Conservation (phyloP, 768 basidiomycete genomes). For the Tylopilus sp. region DNA sequence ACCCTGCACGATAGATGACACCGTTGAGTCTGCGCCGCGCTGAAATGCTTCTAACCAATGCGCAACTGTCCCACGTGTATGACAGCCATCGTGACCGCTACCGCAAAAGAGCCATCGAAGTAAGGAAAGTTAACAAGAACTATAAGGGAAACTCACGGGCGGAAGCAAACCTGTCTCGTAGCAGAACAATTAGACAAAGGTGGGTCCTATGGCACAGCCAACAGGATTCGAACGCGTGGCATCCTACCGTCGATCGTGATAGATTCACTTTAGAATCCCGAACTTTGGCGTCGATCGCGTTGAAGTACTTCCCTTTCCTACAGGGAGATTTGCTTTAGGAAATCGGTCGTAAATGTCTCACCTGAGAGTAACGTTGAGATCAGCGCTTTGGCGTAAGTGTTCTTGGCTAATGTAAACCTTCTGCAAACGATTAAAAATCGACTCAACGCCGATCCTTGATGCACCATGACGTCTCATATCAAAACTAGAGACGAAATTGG, state of each 20-base stretch:
- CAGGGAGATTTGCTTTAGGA: constrained; percentile 17
- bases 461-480: constrained; percentile 1
- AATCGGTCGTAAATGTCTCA: constrained; percentile 10
- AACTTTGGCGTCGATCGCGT: constrained; percentile 25
- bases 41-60: not conserved
- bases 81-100: not conserved
- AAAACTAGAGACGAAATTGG: constrained; percentile 9
- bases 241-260: constrained; percentile 14
- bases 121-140: constrained; percentile 10
- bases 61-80: not conserved
- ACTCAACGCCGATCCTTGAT: constrained; percentile 15
- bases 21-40: not conserved
- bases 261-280: constrained; percentile 6
- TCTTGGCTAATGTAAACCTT: not conserved
- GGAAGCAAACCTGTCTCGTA: constrained; percentile 6
- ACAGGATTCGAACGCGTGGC: constrained; percentile 19
- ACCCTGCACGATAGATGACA: too few relatives aligned
- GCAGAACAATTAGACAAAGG: constrained; percentile 17
- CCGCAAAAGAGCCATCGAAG: constrained; percentile 4
- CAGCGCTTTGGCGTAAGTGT: constrained; percentile 3
- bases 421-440: constrained; percentile 4
- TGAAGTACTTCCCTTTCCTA: constrained; percentile 18
- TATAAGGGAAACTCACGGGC: constrained; percentile 3
- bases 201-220: constrained; percentile 22
- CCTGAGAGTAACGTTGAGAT: constrained; percentile 13